Conservation (phyloP, 2,329 filamentous ascomycete genomes). For the Fusarium sambucinum region DNA sequence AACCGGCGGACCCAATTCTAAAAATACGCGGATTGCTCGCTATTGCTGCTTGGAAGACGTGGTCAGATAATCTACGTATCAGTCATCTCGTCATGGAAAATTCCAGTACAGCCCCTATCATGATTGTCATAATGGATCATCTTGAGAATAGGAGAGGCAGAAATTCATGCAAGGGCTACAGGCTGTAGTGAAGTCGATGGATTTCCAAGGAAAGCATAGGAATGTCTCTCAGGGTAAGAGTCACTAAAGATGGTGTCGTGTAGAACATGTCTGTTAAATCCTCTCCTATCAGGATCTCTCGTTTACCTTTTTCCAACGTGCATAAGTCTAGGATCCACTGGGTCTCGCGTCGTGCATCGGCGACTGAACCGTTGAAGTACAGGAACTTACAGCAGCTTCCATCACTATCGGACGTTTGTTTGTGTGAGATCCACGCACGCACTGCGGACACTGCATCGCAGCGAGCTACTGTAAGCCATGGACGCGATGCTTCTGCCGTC, state of each 20-base stretch:
- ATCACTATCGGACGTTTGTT: slow-evolving; percentile 35
- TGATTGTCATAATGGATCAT: neutral
- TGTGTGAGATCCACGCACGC: slow-evolving; percentile 42
- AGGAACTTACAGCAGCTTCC: slow-evolving; percentile 28
- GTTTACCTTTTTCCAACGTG: slow-evolving; percentile 40
- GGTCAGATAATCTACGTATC: neutral
- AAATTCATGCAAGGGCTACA: slow-evolving; percentile 23
- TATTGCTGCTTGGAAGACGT: slow-evolving; percentile 28
- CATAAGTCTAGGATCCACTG: slow-evolving; percentile 36
- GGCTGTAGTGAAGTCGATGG: slow-evolving; percentile 13
- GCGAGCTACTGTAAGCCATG: slow-evolving; percentile 44
- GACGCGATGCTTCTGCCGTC: slow-evolving; percentile 30
- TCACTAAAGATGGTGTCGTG: slow-evolving; percentile 37
- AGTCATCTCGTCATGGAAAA: slow-evolving; percentile 24
- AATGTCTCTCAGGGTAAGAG: slow-evolving; percentile 34
- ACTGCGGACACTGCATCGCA: slow-evolving; percentile 31
- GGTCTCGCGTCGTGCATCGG: slow-evolving; percentile 30
- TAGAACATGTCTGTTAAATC: slow-evolving; percentile 29
- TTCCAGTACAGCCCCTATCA: slow-evolving; percentile 23
- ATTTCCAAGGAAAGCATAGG: slow-evolving; percentile 34
- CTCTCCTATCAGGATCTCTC: slow-evolving; percentile 38
- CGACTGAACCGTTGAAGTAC: slow-evolving; percentile 10
- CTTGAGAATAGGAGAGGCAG: neutral
- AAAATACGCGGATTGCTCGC: slow-evolving; percentile 43
- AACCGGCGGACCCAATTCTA: slow-evolving; percentile 40